Evolutionary conservation across 257 asterid genomes (phyloP).

Genomic region (Nicotiana tabacum): DNA sequence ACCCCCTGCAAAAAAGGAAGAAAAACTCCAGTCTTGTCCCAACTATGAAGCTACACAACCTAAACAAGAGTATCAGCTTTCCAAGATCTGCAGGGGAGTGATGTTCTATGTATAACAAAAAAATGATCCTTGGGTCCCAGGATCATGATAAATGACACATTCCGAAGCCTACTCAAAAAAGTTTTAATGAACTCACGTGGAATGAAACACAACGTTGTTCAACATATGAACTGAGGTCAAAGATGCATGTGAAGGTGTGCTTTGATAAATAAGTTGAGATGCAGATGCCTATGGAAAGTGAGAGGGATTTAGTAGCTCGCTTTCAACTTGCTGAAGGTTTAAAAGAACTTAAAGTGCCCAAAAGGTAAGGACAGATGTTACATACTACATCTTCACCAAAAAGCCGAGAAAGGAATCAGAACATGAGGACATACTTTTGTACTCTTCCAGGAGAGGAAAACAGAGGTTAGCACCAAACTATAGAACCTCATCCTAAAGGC

Average conservation of each 20-base stretch:
- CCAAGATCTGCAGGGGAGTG: background rate
- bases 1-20: background rate
- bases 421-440: background rate
- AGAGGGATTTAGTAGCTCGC: background rate
- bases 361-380: background rate
- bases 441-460: background rate
- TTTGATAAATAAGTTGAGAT: background rate
- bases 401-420: background rate
- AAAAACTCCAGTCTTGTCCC: background rate
- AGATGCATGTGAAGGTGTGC: background rate
- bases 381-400: background rate
- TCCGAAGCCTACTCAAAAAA: background rate
- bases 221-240: background rate
- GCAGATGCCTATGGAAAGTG: background rate
- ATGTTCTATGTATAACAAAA: background rate
- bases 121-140: background rate
- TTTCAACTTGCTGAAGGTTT: background rate
- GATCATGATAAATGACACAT: background rate
- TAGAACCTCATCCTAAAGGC: background rate
- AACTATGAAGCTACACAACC: background rate
- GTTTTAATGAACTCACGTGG: background rate
- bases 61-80: constrained; percentile 1
- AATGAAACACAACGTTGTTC: background rate
- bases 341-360: background rate
- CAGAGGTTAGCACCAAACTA: background rate